Conservation (phyloP, 495 filamentous ascomycete species). For the Hyphodiscus hymeniophilus region DNA sequence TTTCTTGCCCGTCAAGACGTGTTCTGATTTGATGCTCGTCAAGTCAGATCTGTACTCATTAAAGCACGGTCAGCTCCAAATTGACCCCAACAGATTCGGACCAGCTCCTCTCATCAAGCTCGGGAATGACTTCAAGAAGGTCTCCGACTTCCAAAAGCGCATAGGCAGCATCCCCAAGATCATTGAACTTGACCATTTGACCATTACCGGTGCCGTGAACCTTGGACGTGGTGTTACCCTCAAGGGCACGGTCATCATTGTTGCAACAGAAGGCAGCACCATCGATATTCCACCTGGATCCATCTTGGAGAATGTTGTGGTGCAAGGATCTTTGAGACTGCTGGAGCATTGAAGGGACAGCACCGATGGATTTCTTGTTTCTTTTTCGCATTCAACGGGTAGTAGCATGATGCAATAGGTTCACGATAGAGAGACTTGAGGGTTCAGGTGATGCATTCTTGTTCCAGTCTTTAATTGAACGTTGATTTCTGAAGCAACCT, state of each 20-base stretch:
- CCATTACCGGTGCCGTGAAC: conserved; percentile 95
- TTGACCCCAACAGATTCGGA: conserved; percentile 93
- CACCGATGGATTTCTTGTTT: background rate
- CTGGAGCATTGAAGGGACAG: conserved; percentile 64
- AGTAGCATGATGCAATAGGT: background rate
- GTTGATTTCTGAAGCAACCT: background rate
- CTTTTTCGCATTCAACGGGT: background rate
- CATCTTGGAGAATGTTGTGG: conserved; percentile 96
- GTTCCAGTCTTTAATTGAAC: background rate
- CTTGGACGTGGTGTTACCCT: conserved; percentile 88
- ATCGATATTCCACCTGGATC: conserved; percentile 97
- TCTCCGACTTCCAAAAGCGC: conserved; percentile 98
- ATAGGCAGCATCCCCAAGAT: conserved; percentile 96
- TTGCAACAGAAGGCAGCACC: conserved; percentile 93
- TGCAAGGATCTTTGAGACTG: conserved; percentile 93
- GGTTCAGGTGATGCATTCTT: background rate
- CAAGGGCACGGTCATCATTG: conserved; percentile 99
- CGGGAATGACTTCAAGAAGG: conserved; percentile 99
- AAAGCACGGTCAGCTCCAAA: conserved; percentile 95
- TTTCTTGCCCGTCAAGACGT: conserved; percentile 99
- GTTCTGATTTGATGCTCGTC: conserved; percentile 98
- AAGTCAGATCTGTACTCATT: conserved; percentile 99
- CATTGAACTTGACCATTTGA: conserved; percentile 94
- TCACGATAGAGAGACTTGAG: background rate
- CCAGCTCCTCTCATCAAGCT: conserved; percentile 99